Conservation (phyloP, 2,329 filamentous ascomycete genomes). For the Penicillium crustosum region DNA sequence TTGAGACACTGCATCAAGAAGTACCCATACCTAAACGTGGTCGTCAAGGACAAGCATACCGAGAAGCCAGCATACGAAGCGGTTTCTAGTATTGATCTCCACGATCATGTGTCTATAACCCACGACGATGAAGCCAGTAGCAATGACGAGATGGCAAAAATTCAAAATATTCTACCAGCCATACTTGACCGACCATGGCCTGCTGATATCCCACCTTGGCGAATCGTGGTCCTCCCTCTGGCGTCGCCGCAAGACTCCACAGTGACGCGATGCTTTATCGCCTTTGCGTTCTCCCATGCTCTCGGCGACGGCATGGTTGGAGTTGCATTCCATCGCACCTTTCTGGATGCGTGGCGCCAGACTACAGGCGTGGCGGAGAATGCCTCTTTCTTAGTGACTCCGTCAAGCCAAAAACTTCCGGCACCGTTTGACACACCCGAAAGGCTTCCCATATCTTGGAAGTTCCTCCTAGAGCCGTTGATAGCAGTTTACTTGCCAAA, state of each 20-base stretch:
- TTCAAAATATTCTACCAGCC: conserved; percentile 29
- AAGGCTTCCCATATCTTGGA: conserved; percentile 47
- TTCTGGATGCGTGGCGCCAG: conserved; percentile 31
- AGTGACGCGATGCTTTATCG: conserved; percentile 33
- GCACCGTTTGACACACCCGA: conserved; percentile 42
- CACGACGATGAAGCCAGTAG: neutral
- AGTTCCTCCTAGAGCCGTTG: conserved; percentile 44
- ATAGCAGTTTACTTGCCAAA: conserved; percentile 41
- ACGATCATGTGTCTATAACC: conserved; percentile 41
- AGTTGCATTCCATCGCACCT: conserved; percentile 44
- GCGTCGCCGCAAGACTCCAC: neutral
- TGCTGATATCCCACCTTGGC: conserved; percentile 43
- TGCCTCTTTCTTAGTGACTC: conserved; percentile 13
- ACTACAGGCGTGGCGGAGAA: neutral
- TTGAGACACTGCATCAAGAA: conserved; percentile 41
- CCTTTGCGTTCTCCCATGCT: conserved; percentile 47
- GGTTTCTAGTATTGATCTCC: conserved; percentile 36
- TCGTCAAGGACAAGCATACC: conserved; percentile 38
- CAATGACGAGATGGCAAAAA: conserved; percentile 11
- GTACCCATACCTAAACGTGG: conserved; percentile 41
- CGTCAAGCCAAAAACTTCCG: conserved; percentile 26
- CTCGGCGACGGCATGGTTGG: conserved; percentile 48
- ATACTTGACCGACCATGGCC: conserved; percentile 39
- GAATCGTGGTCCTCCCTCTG: conserved; percentile 40
- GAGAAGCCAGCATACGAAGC: conserved; percentile 39